Percentiles rank a stretch among this genome's conserved stretches.
Conservation (phyloP, 306 rosid genomes). For the Alnus rubra region DNA sequence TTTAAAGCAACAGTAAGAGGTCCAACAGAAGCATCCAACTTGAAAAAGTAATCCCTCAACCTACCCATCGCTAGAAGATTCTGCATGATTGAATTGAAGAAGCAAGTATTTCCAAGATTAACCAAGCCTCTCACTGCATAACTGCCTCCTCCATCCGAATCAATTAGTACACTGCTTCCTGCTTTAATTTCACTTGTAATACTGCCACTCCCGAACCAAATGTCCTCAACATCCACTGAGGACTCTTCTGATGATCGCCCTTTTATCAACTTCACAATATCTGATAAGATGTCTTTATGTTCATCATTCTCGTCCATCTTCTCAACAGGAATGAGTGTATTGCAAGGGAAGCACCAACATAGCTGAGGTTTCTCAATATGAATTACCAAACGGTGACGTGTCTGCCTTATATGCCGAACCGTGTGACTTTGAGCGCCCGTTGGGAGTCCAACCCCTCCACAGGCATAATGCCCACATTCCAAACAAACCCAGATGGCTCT, state of each 20-base stretch:
- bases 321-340: constrained; percentile 54
- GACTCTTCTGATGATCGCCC: constrained; percentile 43
- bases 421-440: constrained; percentile 58
- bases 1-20: constrained; percentile 72
- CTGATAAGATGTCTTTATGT: constrained; percentile 44
- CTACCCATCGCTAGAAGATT: constrained; percentile 74
- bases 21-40: constrained; percentile 59
- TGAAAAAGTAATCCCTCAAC: constrained; percentile 58
- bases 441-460: constrained; percentile 92
- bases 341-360: constrained; percentile 88
- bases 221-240: constrained; percentile 45
- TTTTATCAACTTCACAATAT: constrained; percentile 63
- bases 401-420: constrained; percentile 63
- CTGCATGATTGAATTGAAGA: constrained; percentile 89
- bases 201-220: constrained; percentile 46
- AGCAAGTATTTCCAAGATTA: constrained; percentile 96
- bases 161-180: constrained; percentile 25
- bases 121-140: constrained; percentile 70
- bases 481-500: constrained; percentile 89
- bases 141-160: constrained; percentile 51
- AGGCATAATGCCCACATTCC: constrained; percentile 76
- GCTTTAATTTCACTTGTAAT: constrained; percentile 56
- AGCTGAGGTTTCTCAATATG: constrained; percentile 69
- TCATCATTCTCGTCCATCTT: constrained; percentile 61
- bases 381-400: constrained; percentile 65